A percentile compares a stretch with the other conserved stretches of the same genome.
Evolutionary conservation across 2,329 filamentous ascomycete genomes (phyloP).

Genomic region (Fonsecaea pedrosoi): DNA sequence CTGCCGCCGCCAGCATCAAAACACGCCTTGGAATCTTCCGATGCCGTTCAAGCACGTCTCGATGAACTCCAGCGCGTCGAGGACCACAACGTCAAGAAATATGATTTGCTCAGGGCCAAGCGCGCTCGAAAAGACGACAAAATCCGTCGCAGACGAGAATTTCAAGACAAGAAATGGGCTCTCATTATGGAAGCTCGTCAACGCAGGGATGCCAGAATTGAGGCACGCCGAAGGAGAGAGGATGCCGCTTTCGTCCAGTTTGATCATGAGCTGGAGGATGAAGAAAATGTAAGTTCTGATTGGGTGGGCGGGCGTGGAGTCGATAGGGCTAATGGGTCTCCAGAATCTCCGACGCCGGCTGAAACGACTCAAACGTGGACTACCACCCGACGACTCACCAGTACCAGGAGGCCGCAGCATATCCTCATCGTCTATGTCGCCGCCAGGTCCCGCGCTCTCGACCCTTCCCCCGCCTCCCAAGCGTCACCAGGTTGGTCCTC

Average conservation of each 20-base stretch:
- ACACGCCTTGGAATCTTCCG: constrained; percentile 36
- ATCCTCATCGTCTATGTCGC: constrained; percentile 38
- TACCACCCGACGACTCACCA: constrained; percentile 38
- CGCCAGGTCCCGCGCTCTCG: constrained; percentile 33
- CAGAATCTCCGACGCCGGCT: constrained; percentile 39
- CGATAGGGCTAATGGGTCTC: constrained; percentile 16
- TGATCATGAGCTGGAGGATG: constrained; percentile 39
- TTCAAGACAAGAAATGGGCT: constrained; percentile 38
- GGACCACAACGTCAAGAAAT: constrained; percentile 38
- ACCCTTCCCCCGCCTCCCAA: constrained; percentile 40
- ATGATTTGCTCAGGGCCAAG: constrained; percentile 36
- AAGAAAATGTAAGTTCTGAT: constrained; percentile 34
- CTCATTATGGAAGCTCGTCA: constrained; percentile 38
- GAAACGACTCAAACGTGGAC: constrained; percentile 39
- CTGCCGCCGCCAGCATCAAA: constrained; percentile 37
- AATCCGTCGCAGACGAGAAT: constrained; percentile 36
- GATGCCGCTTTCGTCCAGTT: constrained; percentile 38
- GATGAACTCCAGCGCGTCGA: constrained; percentile 37
- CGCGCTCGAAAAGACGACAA: constrained; percentile 39
- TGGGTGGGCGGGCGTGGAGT: not conserved
- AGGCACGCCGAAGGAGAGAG: constrained; percentile 34
- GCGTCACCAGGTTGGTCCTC: constrained; percentile 39
- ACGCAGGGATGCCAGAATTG: constrained; percentile 37
- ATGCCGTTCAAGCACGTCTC: constrained; percentile 36
- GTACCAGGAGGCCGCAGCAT: constrained; percentile 21